Evolutionary conservation across 768 basidiomycete species (phyloP), one percentile per base, ranked within the genome.

Genomic region (Lepiota venenata): DNA sequence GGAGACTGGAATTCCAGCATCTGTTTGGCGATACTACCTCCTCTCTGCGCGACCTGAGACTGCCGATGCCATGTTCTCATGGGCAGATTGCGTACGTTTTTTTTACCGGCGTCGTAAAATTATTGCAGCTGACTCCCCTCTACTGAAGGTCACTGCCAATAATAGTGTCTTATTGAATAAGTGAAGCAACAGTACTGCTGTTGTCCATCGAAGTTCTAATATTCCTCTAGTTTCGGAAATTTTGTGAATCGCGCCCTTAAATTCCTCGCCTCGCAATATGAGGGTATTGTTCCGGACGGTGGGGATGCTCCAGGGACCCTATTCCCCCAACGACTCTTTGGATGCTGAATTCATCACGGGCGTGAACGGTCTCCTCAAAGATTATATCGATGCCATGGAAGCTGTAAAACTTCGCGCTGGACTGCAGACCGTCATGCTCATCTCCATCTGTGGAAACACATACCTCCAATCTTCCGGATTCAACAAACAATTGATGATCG

Each of bases 11-110:
- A 88, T 97, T 41, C 90, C 96, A 20, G 71, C 93, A 0, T 93
- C 92, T 0, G 96, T 98, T 7, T 99, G 96, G 97, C 78, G 97
- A 55, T 99, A 96, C 69, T 98, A 97, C 71, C 77, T 99, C 11
- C 77, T 99, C 14, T 89, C 91, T 7, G 88, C 92, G 11, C 78
- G 97, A 47, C 97, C 97, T 2, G 97, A 99, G 72, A 93, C 85
- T 7, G 85, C 85, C 16, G 97, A 99, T 66, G 84, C 95, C 43
- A 93, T 91, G 78, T 99, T 99, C 75, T 93, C 94, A 0, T 99
- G 97, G 97, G 76, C 84, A 14, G 93, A 93, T 57, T 96, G 94
- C 64, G 92, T 93, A 66, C 67, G 88, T 70, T 12, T 15, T 12
- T 15, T 22, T 10, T 16, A 27, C 14, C 14, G 49, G 2, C 14